Evolutionary conservation across 148 eudicot genomes (phyloP).

Genomic region (Heliosperma pusillum): DNA sequence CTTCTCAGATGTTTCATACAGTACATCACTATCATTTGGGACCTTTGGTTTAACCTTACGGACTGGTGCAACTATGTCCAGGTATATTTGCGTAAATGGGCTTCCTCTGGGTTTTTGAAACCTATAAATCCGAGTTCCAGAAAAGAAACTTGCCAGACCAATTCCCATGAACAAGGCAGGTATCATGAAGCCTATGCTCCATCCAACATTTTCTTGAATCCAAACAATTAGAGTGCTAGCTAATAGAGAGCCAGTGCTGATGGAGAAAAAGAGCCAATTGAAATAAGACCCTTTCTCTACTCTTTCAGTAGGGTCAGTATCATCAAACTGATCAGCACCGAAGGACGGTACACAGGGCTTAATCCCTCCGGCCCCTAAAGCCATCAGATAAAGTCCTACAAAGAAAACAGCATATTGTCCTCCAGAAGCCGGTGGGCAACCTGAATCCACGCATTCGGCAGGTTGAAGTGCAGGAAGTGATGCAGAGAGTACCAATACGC

Average conservation of each 20-base stretch:
- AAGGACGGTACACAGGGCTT: constrained; percentile 56
- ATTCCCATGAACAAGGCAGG: constrained; percentile 45
- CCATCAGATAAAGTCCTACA: constrained; percentile 49
- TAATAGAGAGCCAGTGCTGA: constrained; percentile 44
- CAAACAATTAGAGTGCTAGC: constrained; percentile 45
- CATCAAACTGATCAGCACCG: constrained; percentile 58
- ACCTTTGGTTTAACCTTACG: constrained; percentile 31
- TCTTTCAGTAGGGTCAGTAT: constrained; percentile 44
- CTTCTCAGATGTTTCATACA: constrained; percentile 38
- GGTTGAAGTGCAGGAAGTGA: constrained; percentile 32
- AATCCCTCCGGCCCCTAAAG: constrained; percentile 53
- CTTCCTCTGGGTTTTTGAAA: constrained; percentile 50
- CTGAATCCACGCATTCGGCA: constrained; percentile 33
- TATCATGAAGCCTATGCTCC: constrained; percentile 45
- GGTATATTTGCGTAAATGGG: constrained; percentile 46
- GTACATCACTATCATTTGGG: constrained; percentile 33
- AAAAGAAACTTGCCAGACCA: constrained; percentile 42
- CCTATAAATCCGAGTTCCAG: constrained; percentile 44
- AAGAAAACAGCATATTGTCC: constrained; percentile 43
- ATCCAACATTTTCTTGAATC: constrained; percentile 49
- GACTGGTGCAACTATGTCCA: constrained; percentile 41
- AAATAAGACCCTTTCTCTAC: constrained; percentile 47
- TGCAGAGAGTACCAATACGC: constrained; percentile 61
- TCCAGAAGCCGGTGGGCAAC: constrained; percentile 44
- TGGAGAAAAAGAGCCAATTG: constrained; percentile 49